A percentile compares a stretch with the other conserved stretches of the same genome.
These are phyloP conservation scores for Austropuccinia psidii DNA, from an alignment of 1,284 basidiomycete genomes.

Conservation along the genomic window DNA sequence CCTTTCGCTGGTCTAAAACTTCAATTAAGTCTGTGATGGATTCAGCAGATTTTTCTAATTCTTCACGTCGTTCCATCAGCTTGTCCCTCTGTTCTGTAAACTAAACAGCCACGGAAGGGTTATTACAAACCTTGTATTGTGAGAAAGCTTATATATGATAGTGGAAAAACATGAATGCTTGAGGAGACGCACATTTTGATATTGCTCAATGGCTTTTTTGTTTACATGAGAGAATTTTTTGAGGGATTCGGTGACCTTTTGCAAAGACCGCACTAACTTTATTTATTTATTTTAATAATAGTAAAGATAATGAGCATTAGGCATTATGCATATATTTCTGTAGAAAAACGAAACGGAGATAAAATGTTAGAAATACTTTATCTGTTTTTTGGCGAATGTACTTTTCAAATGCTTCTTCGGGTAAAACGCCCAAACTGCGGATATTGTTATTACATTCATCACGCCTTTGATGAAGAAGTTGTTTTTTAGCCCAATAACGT, in stretches of 20 bases:
- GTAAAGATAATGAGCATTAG: background rate
- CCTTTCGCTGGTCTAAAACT: conserved; percentile 90
- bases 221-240: conserved; percentile 98
- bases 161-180: background rate
- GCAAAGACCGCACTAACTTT: conserved; percentile 86
- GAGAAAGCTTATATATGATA: background rate
- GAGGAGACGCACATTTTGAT: conserved; percentile 56
- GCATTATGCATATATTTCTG: background rate
- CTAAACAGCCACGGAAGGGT: conserved; percentile 1
- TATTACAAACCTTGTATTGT: background rate
- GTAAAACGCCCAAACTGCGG: conserved; percentile 87
- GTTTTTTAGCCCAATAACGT: conserved; percentile 81
- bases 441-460: conserved; percentile 91
- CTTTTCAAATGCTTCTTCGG: conserved; percentile 94
- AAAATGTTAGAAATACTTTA: conserved; percentile 58
- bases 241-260: conserved; percentile 78
- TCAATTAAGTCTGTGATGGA: conserved; percentile 93
- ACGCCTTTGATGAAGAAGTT: conserved; percentile 71
- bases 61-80: conserved; percentile 72
- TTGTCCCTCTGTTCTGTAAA: conserved; percentile 97
- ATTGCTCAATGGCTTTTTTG: conserved; percentile 89
- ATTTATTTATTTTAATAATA: no score
- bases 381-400: conserved; percentile 71
- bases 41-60: conserved; percentile 76
- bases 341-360: background rate